Evolutionary conservation across 176 grass and related monocot species (phyloP).

Genomic region (Guadua angustifolia): DNA sequence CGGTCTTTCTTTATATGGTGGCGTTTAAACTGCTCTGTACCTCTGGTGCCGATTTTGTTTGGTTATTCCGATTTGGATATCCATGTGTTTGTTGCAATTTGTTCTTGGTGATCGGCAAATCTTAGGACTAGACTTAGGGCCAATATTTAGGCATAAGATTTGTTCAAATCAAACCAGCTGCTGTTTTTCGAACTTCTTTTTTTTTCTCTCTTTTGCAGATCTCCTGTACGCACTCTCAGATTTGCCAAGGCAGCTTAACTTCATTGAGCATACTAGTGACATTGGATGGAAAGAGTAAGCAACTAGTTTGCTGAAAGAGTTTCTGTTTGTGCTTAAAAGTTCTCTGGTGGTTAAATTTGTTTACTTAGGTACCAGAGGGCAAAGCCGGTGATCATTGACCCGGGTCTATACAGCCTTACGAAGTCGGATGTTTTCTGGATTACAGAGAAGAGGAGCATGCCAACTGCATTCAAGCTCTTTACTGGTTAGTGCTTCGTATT

Average conservation of each 20-base stretch:
- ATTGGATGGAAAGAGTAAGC: conserved; percentile 99
- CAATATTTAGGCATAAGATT: too few species aligned
- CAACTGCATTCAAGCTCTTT: conserved; percentile 96
- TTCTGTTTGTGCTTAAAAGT: conserved; percentile 20
- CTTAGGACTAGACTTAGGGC: too few species aligned
- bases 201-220: conserved; percentile 51
- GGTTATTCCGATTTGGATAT: conserved; percentile 25
- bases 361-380: conserved; percentile 78
- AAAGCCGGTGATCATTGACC: conserved; percentile 93
- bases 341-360: conserved; percentile 21
- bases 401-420: conserved; percentile 80
- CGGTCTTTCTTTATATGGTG: conserved; percentile 43
- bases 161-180: too few species aligned
- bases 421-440: conserved; percentile 94
- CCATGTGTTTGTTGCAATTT: too few species aligned
- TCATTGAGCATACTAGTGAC: conserved; percentile 92
- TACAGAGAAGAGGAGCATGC: conserved; percentile 80
- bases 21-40: conserved; percentile 1
- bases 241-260: conserved; percentile 83
- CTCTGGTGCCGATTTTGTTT: conserved; percentile 28
- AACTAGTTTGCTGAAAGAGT: conserved; percentile 6
- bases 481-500: conserved; percentile 59
- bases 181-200: not conserved
- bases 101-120: too few species aligned
- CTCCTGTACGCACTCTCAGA: conserved; percentile 68